Conservation (phyloP, 306 rosid species). For the Sesbania bispinosa region DNA sequence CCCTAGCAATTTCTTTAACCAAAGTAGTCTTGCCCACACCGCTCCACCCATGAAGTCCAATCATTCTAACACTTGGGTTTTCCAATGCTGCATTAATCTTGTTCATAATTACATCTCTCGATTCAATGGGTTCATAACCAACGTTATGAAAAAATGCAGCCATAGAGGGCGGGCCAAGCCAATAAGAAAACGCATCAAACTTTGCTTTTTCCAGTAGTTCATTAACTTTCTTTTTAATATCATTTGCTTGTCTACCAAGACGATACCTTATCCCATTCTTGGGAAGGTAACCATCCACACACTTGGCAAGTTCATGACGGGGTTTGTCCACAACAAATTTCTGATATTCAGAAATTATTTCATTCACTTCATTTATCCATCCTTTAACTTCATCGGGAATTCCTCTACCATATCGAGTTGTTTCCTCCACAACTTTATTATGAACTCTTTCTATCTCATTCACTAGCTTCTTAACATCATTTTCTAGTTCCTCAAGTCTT, state of each 20-base stretch:
- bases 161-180: constrained; percentile 1
- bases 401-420: background rate
- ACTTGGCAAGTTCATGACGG: background rate
- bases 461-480: background rate
- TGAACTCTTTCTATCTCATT: background rate
- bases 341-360: background rate
- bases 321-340: accelerated
- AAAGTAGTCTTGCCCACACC: constrained; percentile 32
- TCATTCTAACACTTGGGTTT: background rate
- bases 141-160: background rate
- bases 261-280: background rate
- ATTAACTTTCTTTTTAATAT: background rate
- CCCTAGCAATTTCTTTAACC: background rate
- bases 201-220: background rate
- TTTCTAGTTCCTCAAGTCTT: background rate
- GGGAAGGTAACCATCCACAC: constrained; percentile 13
- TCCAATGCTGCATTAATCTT: background rate
- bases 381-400: background rate
- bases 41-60: constrained; percentile 16
- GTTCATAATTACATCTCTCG: background rate
- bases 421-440: background rate
- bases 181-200: background rate
- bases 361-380: background rate
- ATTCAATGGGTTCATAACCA: background rate
- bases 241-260: background rate